Evolutionary conservation across 2,329 filamentous ascomycete species (phyloP).

Genomic region (Fusarium redolens): DNA sequence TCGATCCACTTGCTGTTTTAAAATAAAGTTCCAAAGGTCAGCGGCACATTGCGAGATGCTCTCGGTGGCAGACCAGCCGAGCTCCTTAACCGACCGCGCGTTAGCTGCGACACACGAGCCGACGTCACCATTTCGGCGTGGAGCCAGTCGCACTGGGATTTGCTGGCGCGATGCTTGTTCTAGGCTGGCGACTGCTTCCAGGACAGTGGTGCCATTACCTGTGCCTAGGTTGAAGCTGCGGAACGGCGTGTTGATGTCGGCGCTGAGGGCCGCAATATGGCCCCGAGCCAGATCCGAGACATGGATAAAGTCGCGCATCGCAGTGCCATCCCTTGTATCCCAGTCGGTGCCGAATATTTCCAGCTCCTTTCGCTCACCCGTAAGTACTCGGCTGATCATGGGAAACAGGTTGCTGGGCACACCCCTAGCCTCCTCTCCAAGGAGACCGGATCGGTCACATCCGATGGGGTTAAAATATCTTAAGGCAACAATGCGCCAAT

Average conservation of each 20-base stretch:
- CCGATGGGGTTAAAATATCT: slow-evolving; percentile 77
- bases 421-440: slow-evolving; percentile 73
- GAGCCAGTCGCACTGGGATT: no score
- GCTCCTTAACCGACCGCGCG: no score
- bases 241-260: slow-evolving; percentile 48
- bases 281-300: slow-evolving; percentile 73
- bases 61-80: no score
- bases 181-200: slow-evolving; percentile 57
- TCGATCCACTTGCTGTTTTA: no score
- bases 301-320: slow-evolving; percentile 75
- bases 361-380: slow-evolving; percentile 62
- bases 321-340: slow-evolving; percentile 74
- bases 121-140: no score
- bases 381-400: slow-evolving; percentile 71
- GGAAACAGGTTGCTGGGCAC: slow-evolving; percentile 73
- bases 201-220: slow-evolving; percentile 57
- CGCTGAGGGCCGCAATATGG: slow-evolving; percentile 68
- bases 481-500: slow-evolving; percentile 71
- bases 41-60: no score
- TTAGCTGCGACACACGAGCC: no score
- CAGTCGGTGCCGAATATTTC: slow-evolving; percentile 73
- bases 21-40: no score
- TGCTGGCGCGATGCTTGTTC: slow-evolving; percentile 45
- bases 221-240: slow-evolving; percentile 60
- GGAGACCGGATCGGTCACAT: slow-evolving; percentile 71